Conservation (phyloP, 768 basidiomycete species). For the Mycena chlorophos region DNA sequence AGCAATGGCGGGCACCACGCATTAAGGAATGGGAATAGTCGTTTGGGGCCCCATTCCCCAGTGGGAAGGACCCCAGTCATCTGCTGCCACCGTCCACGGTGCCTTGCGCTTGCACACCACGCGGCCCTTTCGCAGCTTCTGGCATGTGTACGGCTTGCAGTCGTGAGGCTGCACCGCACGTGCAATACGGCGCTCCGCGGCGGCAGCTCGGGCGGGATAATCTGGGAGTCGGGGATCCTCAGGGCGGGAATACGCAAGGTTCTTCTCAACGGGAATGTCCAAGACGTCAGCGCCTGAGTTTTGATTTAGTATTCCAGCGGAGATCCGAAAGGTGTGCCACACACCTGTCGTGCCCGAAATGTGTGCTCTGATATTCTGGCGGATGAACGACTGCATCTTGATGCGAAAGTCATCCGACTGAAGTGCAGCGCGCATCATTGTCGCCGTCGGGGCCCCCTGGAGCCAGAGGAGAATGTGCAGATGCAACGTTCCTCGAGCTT, state of each 20-base stretch:
- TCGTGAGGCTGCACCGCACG: conserved; percentile 34
- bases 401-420: conserved; percentile 28
- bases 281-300: too few species aligned
- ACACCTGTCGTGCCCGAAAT: conserved; percentile 19
- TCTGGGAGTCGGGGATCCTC: conserved; percentile 28
- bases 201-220: conserved; percentile 6
- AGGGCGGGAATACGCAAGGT: conserved; percentile 37
- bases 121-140: conserved; percentile 12
- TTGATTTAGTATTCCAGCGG: too few species aligned
- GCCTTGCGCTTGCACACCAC: conserved; percentile 36
- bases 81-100: conserved; percentile 25
- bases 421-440: conserved; percentile 25
- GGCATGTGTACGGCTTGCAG: conserved; percentile 30
- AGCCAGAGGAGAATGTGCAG: conserved; percentile 43
- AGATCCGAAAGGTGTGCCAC: too few species aligned
- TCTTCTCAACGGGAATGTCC: conserved; percentile 16
- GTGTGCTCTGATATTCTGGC: conserved; percentile 32
- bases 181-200: conserved; percentile 26
- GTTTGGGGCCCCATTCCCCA: conserved; percentile 33
- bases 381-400: conserved; percentile 31
- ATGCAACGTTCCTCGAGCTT: conserved; percentile 43
- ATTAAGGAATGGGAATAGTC: conserved; percentile 27
- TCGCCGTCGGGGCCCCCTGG: conserved; percentile 26
- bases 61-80: conserved; percentile 27
- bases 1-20: conserved; percentile 30